phyloP scores from a whole-genome alignment of 345 rosid genomes.

The Pistacia atlantica region DNA sequence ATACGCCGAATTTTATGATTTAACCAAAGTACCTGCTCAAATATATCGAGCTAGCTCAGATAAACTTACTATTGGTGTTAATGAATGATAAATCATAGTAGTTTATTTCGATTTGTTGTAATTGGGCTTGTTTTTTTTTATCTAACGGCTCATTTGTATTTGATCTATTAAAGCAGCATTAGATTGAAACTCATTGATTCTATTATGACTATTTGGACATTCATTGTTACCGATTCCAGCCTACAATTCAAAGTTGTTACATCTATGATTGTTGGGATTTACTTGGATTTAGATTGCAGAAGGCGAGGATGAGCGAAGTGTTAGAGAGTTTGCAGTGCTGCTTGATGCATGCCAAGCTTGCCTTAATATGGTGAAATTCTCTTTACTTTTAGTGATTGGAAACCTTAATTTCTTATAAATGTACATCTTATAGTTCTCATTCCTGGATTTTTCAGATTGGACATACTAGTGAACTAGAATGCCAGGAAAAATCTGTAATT shows the following conservation, averaged over 20 bases:
- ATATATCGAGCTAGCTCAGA: too few relatives aligned
- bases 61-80: too few relatives aligned
- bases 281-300: slow-evolving; percentile 64
- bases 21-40: too few relatives aligned
- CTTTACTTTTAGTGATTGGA: not conserved
- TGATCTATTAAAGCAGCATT: not conserved
- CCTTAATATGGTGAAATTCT: slow-evolving; percentile 40
- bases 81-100: not conserved
- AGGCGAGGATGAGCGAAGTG: slow-evolving; percentile 70
- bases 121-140: not conserved
- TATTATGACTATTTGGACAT: slow-evolving; percentile 1
- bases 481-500: slow-evolving; percentile 25
- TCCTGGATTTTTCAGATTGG: slow-evolving; percentile 39
- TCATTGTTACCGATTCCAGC: not conserved
- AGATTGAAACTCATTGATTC: not conserved
- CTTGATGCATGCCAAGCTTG: slow-evolving; percentile 63
- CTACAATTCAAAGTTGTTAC: slow-evolving; percentile 6
- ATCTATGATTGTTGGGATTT: slow-evolving; percentile 31
- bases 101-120: not conserved
- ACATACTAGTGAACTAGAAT: slow-evolving; percentile 23
- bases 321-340: slow-evolving; percentile 72
- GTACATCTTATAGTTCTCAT: slow-evolving; percentile 17
- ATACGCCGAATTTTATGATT: too few relatives aligned
- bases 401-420: not conserved
- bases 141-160: too few relatives aligned